phyloP scores from a whole-genome alignment of 2,329 filamentous ascomycete species.

The Colletotrichum gloeosporioides region DNA sequence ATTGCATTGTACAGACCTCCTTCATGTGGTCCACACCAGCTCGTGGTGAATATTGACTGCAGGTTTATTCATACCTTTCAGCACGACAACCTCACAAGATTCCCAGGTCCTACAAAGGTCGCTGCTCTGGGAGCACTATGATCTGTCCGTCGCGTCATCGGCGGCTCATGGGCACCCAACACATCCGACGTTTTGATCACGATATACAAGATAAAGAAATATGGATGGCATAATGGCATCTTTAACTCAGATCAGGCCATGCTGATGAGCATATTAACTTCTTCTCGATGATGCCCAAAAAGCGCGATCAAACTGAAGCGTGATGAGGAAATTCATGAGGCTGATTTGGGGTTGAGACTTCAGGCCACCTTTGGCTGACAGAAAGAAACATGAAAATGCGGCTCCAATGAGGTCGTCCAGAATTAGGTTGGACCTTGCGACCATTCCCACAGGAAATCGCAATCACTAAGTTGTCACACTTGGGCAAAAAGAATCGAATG shows the following conservation, averaged over 20 bases:
- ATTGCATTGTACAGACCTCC: background rate
- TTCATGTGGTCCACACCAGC: background rate
- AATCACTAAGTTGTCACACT: background rate
- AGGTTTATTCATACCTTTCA: background rate
- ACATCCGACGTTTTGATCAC: background rate
- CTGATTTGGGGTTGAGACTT: too few species aligned
- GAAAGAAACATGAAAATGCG: background rate
- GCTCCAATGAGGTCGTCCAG: background rate
- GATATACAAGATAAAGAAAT: background rate
- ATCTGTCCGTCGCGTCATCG: background rate
- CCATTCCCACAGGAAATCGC: background rate
- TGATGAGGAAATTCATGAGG: background rate
- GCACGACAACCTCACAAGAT: background rate
- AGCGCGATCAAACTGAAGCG: background rate
- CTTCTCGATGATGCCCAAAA: background rate
- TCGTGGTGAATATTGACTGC: background rate
- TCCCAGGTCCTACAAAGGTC: background rate
- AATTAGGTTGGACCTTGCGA: background rate
- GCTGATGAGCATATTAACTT: background rate
- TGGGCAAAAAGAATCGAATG: background rate
- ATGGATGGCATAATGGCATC: background rate
- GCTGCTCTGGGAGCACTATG: background rate
- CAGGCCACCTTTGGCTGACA: background rate
- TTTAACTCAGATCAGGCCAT: background rate
- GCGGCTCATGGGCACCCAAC: background rate